A percentile compares a stretch with the other conserved stretches of the same genome.
These are phyloP conservation scores for Colletotrichum limetticola DNA, from an alignment of 2,329 filamentous ascomycete genomes.

Conservation along the genomic window DNA sequence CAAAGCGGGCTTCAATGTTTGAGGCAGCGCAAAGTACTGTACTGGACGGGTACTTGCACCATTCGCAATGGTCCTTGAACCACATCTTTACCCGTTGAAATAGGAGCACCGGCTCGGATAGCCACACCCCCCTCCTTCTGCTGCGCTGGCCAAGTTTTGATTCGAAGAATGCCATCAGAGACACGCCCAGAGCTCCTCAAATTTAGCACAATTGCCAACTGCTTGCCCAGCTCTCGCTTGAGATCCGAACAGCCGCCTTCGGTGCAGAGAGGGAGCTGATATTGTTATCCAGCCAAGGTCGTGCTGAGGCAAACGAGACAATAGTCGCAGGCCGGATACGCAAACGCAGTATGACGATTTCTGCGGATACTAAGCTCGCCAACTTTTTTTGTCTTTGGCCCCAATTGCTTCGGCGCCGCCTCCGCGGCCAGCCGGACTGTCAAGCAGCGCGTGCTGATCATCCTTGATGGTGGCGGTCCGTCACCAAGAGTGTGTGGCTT, in stretches of 20 bases:
- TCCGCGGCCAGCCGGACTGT: slow-evolving; percentile 13
- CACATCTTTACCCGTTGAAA: slow-evolving; percentile 25
- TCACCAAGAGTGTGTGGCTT: slow-evolving; percentile 10
- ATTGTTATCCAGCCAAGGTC: neutral
- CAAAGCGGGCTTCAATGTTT: neutral
- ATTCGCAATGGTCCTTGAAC: neutral
- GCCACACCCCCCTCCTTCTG: slow-evolving; percentile 3
- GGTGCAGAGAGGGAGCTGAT: neutral
- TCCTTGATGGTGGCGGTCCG: slow-evolving; percentile 8
- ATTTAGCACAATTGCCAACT: neutral
- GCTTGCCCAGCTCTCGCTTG: slow-evolving; percentile 9
- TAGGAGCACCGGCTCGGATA: slow-evolving; percentile 23
- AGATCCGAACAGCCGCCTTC: slow-evolving; percentile 10
- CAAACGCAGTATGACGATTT: slow-evolving; percentile 3
- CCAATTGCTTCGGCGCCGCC: slow-evolving; percentile 17
- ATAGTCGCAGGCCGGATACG: slow-evolving; percentile 6
- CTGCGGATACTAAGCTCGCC: neutral
- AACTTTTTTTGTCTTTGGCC: neutral
- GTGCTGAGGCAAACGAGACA: slow-evolving; percentile 12
- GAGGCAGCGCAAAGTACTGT: slow-evolving; percentile 4
- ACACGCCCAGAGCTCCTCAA: slow-evolving; percentile 27
- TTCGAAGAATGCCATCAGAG: neutral
- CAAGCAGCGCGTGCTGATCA: slow-evolving; percentile 10
- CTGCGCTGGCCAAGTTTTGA: neutral
- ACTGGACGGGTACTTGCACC: slow-evolving; percentile 1